Conservation (phyloP, 768 basidiomycete genomes). For the Amanita rimosa region DNA sequence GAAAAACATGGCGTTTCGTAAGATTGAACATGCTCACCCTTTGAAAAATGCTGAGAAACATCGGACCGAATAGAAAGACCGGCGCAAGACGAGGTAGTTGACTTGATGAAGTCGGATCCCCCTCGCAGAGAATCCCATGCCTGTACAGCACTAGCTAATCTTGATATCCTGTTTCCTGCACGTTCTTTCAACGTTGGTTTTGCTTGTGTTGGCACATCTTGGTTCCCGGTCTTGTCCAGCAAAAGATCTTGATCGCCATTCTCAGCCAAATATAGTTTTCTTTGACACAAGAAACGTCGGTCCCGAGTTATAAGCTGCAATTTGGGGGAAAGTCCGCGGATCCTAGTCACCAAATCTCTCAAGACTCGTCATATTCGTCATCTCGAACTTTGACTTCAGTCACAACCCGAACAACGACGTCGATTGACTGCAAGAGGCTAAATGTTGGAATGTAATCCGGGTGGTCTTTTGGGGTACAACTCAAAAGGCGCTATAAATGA, state of each 20-base stretch:
- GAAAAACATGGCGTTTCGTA: background rate
- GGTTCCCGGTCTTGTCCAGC: constrained; percentile 9
- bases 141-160: constrained; percentile 29
- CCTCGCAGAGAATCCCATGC: constrained; percentile 30
- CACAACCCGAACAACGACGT: constrained; percentile 65
- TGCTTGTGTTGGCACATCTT: background rate
- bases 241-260: constrained; percentile 16
- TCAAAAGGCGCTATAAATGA: constrained; percentile 47
- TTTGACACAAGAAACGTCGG: constrained; percentile 63
- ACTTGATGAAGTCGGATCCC: constrained; percentile 28
- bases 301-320: constrained; percentile 56
- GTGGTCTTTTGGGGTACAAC: constrained; percentile 59
- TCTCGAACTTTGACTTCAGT: constrained; percentile 80
- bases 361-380: constrained; percentile 76
- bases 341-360: constrained; percentile 44
- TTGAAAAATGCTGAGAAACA: background rate
- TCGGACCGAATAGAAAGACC: constrained; percentile 5
- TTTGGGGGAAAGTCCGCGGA: constrained; percentile 46
- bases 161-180: constrained; percentile 15
- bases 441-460: constrained; percentile 61
- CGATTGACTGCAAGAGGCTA: constrained; percentile 53
- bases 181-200: background rate
- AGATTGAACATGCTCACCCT: background rate
- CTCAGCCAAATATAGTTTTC: constrained; percentile 31
- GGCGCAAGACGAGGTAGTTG: constrained; percentile 15